These are phyloP conservation scores for Tricholoma furcatifolium DNA, from an alignment of 768 basidiomycete species.

Conservation along the genomic window DNA sequence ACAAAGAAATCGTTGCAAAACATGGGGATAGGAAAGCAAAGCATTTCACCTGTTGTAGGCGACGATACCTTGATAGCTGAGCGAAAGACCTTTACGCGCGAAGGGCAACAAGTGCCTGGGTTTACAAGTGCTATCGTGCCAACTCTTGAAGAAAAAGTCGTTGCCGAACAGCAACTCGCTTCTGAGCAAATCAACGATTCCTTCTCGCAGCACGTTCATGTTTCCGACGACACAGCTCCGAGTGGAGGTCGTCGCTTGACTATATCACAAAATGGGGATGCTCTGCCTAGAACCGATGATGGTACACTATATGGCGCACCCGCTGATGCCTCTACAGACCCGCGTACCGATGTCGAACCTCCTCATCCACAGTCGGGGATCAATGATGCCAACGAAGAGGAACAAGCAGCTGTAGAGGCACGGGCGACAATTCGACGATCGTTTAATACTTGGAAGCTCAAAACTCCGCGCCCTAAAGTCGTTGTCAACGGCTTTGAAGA, in stretches of 20 bases:
- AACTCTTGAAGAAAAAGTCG: slow-evolving; percentile 65
- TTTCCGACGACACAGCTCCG: slow-evolving; percentile 5
- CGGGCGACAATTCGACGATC: slow-evolving; percentile 56
- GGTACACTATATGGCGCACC: slow-evolving; percentile 53
- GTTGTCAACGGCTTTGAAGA: slow-evolving; percentile 83
- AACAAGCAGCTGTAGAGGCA: slow-evolving; percentile 47
- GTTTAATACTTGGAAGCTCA: slow-evolving; percentile 58
- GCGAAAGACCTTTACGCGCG: slow-evolving; percentile 49
- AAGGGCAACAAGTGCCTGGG: slow-evolving; percentile 49
- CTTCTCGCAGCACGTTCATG: slow-evolving; percentile 1
- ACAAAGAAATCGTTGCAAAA: slow-evolving; percentile 38
- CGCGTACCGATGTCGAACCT: slow-evolving; percentile 43
- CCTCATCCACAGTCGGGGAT: slow-evolving; percentile 45
- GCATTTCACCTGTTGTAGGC: slow-evolving; percentile 36
- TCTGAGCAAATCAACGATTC: slow-evolving; percentile 23
- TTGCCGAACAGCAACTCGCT: slow-evolving; percentile 47
- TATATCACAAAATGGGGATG: slow-evolving; percentile 9
- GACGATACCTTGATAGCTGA: slow-evolving; percentile 46
- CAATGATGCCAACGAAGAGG: slow-evolving; percentile 45
- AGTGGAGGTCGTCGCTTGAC: slow-evolving; percentile 1
- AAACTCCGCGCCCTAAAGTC: slow-evolving; percentile 67
- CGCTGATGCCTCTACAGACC: slow-evolving; percentile 45
- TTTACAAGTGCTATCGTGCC: slow-evolving; percentile 66
- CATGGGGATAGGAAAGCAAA: slow-evolving; percentile 40
- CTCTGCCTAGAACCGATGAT: slow-evolving; percentile 37